Percentiles rank a stretch among this genome's conserved stretches.
These are phyloP conservation scores for Kodamaea suecica DNA, from an alignment of 1,139 yeast genomes.

Conservation along the genomic window DNA sequence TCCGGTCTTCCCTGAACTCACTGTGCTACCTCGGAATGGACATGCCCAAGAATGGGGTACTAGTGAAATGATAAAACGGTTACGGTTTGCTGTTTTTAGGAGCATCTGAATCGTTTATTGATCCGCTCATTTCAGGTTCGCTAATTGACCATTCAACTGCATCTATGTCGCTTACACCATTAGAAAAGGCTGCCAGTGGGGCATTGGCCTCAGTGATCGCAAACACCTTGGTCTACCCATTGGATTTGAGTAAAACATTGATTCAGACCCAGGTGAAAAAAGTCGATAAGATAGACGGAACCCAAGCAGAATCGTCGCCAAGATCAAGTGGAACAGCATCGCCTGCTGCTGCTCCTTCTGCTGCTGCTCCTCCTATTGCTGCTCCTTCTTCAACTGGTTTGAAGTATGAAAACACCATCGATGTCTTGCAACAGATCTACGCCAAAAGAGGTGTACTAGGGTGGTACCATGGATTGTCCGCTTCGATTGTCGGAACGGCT, in stretches of 20 bases:
- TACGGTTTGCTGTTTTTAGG: too few species aligned
- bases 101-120: too few species aligned
- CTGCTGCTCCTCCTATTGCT: too few species aligned
- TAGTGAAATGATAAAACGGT: too few species aligned
- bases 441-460: conserved; percentile 63
- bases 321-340: too few species aligned
- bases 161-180: conserved; percentile 50
- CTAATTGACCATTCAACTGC: too few species aligned
- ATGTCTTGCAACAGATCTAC: conserved; percentile 60
- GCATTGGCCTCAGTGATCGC: conserved; percentile 84
- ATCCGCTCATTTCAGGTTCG: too few species aligned
- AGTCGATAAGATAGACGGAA: conserved; percentile 4
- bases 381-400: conserved; percentile 30
- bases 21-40: too few species aligned
- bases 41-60: too few species aligned
- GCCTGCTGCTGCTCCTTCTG: too few species aligned
- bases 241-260: conserved; percentile 70
- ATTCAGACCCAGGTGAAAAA: conserved; percentile 63
- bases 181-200: conserved; percentile 81
- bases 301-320: too few species aligned
- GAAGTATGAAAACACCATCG: conserved; percentile 57
- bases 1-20: too few species aligned
- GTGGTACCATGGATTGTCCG: conserved; percentile 70
- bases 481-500: conserved; percentile 71
- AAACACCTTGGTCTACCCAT: conserved; percentile 73